A percentile compares a stretch with the other conserved stretches of the same genome.
Conservation (phyloP, 805 yeast genomes). For the Candida andamanensis region DNA sequence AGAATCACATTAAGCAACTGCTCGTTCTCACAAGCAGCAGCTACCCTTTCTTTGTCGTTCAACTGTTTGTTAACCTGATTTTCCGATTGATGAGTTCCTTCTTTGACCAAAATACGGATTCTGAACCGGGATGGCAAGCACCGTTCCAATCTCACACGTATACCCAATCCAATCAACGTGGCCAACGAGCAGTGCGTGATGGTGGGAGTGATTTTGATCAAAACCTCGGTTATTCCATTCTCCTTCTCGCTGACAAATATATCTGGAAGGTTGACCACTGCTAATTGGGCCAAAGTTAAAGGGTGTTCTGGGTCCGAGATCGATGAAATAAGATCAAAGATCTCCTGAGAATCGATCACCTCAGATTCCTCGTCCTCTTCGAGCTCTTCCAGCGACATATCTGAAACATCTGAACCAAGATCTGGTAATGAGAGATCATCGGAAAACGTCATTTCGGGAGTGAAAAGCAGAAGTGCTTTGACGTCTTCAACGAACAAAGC, state of each 20-base stretch:
- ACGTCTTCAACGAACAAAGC: slow-evolving; percentile 10
- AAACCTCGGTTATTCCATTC: slow-evolving; percentile 60
- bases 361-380: slow-evolving; percentile 41
- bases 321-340: slow-evolving; percentile 77
- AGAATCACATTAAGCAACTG: slow-evolving; percentile 87
- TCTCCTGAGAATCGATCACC: slow-evolving; percentile 81
- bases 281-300: slow-evolving; percentile 84
- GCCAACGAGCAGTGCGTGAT: slow-evolving; percentile 97
- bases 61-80: slow-evolving; percentile 93
- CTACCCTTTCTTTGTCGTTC: slow-evolving; percentile 95
- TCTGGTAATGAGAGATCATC: slow-evolving; percentile 6
- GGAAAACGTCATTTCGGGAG: slow-evolving; percentile 1
- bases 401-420: slow-evolving; percentile 12
- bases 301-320: slow-evolving; percentile 99
- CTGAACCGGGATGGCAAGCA: slow-evolving; percentile 82
- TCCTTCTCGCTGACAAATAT: slow-evolving; percentile 46
- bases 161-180: slow-evolving; percentile 91
- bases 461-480: slow-evolving; percentile 29
- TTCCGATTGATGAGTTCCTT: slow-evolving; percentile 95
- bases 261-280: slow-evolving; percentile 84
- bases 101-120: slow-evolving; percentile 71
- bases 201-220: slow-evolving; percentile 89
- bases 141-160: slow-evolving; percentile 85
- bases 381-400: slow-evolving; percentile 12
- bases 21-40: slow-evolving; percentile 97